A percentile compares a stretch with the other conserved stretches of the same genome.
These are phyloP conservation scores for Agaricus blazei DNA, from an alignment of 768 basidiomycete genomes.

Conservation along the genomic window DNA sequence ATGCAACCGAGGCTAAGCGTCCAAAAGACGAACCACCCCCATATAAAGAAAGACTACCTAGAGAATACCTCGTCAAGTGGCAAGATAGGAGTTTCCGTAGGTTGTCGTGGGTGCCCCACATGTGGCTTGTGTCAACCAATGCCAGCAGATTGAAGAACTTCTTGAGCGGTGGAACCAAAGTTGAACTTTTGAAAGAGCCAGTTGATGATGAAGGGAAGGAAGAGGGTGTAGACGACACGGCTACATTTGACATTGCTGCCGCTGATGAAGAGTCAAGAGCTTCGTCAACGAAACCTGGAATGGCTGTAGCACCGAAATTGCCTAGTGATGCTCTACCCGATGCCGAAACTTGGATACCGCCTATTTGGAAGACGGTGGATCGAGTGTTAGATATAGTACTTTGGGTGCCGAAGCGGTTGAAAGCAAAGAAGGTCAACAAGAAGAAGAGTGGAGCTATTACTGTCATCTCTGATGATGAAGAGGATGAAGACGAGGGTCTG, in stretches of 20 bases:
- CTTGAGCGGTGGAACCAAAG: slow-evolving; percentile 59
- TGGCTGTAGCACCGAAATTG: slow-evolving; percentile 19
- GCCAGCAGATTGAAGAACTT: slow-evolving; percentile 73
- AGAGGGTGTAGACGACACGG: slow-evolving; percentile 20
- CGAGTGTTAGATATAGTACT: slow-evolving; percentile 81
- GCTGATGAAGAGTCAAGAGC: slow-evolving; percentile 32
- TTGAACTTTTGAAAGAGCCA: slow-evolving; percentile 55
- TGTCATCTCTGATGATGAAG: slow-evolving; percentile 26
- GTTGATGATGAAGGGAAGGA: slow-evolving; percentile 25
- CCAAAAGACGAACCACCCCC: slow-evolving; percentile 35
- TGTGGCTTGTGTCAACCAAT: slow-evolving; percentile 77
- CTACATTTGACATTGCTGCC: slow-evolving; percentile 31
- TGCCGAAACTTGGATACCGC: slow-evolving; percentile 71
- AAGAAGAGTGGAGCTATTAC: slow-evolving; percentile 19
- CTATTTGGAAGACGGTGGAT: slow-evolving; percentile 84
- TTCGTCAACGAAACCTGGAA: slow-evolving; percentile 26
- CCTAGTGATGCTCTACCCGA: slow-evolving; percentile 48
- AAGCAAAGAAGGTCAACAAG: slow-evolving; percentile 13
- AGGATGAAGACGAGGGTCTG: slow-evolving; percentile 23
- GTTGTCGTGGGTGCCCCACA: slow-evolving; percentile 86
- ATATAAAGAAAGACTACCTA: slow-evolving; percentile 60
- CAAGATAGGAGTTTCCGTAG: slow-evolving; percentile 70
- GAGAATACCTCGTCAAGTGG: slow-evolving; percentile 96
- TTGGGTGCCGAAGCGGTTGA: slow-evolving; percentile 37
- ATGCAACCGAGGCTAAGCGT: slow-evolving; percentile 49